Evolutionary conservation across 768 basidiomycete species (phyloP).

Genomic region (Suillus paluster): DNA sequence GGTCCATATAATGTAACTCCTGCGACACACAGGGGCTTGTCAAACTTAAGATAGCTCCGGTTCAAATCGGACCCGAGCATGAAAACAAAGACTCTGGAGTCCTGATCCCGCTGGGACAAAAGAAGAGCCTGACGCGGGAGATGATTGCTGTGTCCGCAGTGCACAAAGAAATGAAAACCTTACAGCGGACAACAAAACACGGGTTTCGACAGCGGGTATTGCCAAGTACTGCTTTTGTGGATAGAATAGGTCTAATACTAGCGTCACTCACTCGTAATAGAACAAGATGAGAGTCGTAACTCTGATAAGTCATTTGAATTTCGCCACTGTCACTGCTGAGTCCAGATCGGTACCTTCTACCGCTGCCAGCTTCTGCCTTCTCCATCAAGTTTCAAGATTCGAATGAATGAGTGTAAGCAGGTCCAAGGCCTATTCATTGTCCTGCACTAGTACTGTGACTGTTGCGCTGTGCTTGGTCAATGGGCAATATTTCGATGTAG

Average conservation of each 20-base stretch:
- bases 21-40: constrained; percentile 37
- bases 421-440: neutral
- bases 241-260: neutral
- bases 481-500: neutral
- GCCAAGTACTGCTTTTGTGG: neutral
- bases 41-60: constrained; percentile 17
- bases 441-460: no score
- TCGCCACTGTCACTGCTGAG: neutral
- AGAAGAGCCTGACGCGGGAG: neutral
- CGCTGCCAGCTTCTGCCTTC: neutral
- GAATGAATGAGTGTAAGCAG: no score
- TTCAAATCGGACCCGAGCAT: constrained; percentile 21
- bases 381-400: neutral
- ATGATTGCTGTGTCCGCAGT: constrained; percentile 1
- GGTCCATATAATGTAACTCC: constrained; percentile 19
- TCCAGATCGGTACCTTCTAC: neutral
- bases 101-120: neutral
- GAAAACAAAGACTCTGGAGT: constrained; percentile 11
- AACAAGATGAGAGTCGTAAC: neutral
- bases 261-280: neutral
- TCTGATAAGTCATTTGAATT: neutral
- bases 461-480: no score
- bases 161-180: neutral
- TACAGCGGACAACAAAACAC: neutral
- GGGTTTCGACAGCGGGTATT: neutral